A percentile compares a stretch with the other conserved stretches of the same genome.
These are phyloP conservation scores for Cyberlindnera bimundalis DNA, from an alignment of 805 yeast genomes.

Conservation along the genomic window DNA sequence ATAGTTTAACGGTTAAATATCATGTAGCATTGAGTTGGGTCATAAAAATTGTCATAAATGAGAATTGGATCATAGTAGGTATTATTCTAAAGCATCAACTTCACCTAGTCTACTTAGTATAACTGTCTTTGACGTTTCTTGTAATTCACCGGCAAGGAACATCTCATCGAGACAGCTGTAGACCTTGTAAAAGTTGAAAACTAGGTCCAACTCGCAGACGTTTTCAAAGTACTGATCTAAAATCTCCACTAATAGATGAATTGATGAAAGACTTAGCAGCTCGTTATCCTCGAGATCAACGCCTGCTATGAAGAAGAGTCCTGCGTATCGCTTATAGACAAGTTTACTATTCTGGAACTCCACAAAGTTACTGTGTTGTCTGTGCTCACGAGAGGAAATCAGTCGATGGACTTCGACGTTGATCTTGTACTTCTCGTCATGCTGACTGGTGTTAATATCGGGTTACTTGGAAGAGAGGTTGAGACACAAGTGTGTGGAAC, in stretches of 20 bases:
- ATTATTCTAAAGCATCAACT: constrained; percentile 58
- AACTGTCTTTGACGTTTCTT: constrained; percentile 72
- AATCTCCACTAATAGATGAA: constrained; percentile 86
- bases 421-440: constrained; percentile 43
- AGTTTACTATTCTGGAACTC: constrained; percentile 65
- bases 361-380: constrained; percentile 77
- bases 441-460: constrained; percentile 28
- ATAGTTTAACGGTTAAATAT: not conserved
- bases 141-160: constrained; percentile 86
- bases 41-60: not conserved
- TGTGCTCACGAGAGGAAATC: constrained; percentile 79
- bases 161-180: constrained; percentile 83
- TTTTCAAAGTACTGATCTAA: constrained; percentile 82
- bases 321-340: constrained; percentile 88
- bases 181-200: constrained; percentile 85
- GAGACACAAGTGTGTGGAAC: too few species aligned
- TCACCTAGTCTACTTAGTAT: constrained; percentile 62
- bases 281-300: constrained; percentile 81
- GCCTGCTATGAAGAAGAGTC: constrained; percentile 82
- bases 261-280: constrained; percentile 73
- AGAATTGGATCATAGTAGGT: not conserved
- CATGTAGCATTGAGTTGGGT: not conserved
- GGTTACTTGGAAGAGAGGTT: constrained; percentile 31
- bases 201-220: constrained; percentile 87
- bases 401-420: constrained; percentile 71